Percentiles rank a stretch among this genome's conserved stretches.
Conservation (phyloP, 495 filamentous ascomycete species). For the Cercophora sp. region DNA sequence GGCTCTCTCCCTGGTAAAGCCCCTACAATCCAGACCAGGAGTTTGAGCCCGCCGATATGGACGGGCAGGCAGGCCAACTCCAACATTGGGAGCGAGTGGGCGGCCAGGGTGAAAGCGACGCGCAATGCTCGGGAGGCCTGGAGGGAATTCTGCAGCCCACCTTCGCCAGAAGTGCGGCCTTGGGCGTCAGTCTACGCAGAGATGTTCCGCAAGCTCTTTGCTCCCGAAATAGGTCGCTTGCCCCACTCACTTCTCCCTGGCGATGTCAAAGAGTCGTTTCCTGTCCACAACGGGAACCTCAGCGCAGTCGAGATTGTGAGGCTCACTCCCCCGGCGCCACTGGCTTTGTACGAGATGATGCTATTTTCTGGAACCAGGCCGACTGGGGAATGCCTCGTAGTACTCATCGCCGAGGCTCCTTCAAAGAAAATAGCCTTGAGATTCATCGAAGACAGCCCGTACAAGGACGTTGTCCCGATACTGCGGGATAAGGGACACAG, state of each 20-base stretch:
- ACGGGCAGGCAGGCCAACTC: constrained; percentile 16
- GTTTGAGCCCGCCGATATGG: constrained; percentile 21
- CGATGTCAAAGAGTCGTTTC: constrained; percentile 34
- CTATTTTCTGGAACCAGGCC: constrained; percentile 32
- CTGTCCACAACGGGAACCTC: constrained; percentile 36
- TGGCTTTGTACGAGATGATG: constrained; percentile 39
- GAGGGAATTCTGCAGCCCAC: constrained; percentile 35
- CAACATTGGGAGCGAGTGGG: constrained; percentile 34
- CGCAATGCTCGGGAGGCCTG: constrained; percentile 45
- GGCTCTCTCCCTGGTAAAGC: constrained; percentile 27
- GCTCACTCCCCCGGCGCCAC: constrained; percentile 34
- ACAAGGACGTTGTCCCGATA: neutral
- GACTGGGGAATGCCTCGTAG: constrained; percentile 27
- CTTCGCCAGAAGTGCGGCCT: constrained; percentile 22
- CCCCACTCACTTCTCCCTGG: constrained; percentile 31
- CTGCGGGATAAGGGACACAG: constrained; percentile 10
- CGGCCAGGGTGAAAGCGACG: constrained; percentile 35
- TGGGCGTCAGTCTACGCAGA: constrained; percentile 35
- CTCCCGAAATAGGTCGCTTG: constrained; percentile 12
- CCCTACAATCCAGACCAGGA: constrained; percentile 42
- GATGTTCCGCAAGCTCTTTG: constrained; percentile 44
- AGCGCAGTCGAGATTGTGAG: constrained; percentile 40
- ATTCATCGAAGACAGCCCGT: constrained; percentile 37
- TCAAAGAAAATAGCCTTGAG: constrained; percentile 27
- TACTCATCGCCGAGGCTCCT: constrained; percentile 31